Evolutionary conservation across 2,329 filamentous ascomycete species (phyloP), one percentile per base, ranked within the genome.

Genomic region (Penicillium sp.): DNA sequence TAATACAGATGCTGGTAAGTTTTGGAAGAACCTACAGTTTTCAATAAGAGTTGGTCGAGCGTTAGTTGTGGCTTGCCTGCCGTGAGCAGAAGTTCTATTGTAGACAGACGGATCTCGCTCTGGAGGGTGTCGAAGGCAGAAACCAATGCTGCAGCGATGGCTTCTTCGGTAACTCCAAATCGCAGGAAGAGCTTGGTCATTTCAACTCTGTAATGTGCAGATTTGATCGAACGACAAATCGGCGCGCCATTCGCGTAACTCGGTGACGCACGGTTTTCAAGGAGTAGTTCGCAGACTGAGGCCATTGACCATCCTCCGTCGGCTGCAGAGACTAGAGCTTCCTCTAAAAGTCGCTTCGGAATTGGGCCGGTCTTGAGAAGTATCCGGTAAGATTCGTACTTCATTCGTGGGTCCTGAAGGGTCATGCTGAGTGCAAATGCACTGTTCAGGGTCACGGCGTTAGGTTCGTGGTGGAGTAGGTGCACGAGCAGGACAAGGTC

Each of bases 261-360:
- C 3, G 60, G 46, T 7, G 54, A 57, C 3, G 60, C 60, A 21
- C 26, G 21, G 23, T 58, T 26, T 9, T 58, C 7, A 2, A 61
- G 54, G 31, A 61, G 26, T 0, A 61, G 60, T 19, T 61, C 54
- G 21, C 60, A 61, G 7, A 52, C 46, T 2, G 47, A 30, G 5
- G 60, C 54, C 54, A 54, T 53, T 26, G 47, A 54, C 60, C 60
- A 61, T 19, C 60, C 60, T 1, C 41, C 49, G 26, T 54, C 60
- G 6, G 48, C 50, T 19, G 60, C 44, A 4, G 41, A 11, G 30
- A 61, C 54, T 3, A 61, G 44, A 13, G 60, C 60, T n/a, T 61
- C 60, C 7, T 61, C 50, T 7, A 53, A 54, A 7, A 61, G 60
- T 11, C 54, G 54, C 21, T 51, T 38, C 7, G 60, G 31, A 7